Base-by-base conservation (phyloP, 2,329 filamentous ascomycete genomes). In the Xylariales sp. region DNA sequence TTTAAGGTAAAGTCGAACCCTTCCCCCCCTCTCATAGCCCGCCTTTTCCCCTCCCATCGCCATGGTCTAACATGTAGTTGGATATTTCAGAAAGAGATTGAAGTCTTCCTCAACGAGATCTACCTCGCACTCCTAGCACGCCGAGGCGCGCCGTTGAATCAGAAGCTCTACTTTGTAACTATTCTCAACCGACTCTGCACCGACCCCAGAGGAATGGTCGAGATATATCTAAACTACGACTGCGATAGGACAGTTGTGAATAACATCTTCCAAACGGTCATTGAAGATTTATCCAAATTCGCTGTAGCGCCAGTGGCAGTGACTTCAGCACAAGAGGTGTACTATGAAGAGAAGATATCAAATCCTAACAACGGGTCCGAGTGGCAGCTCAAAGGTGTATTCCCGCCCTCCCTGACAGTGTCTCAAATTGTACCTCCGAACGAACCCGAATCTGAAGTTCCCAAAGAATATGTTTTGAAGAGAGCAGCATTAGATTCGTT, bases 141-240 rank as follows among this genome's bases (percentile, higher is more conserved):
- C 60, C 81, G 84, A 46, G 90, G 82, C 42, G 89, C 91, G 1
- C 91, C 91, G 4, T 67, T 84, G 8, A 89, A 89, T 43, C 93
- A 98, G 57, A 98, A 97, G 62, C 78, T 93, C 38, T 89, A 91
- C 56, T 93, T 97, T 49, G 78, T 98, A 60, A 82, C 81, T 43
- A 80, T 98, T 18, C 73, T 98, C 37, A 85, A 88, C 51, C 77
- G 91, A 41, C 72, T 98, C 33, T 90, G 85, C 42, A 81, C 79
- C 13, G 93, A 98, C 57, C 88, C 91, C 2, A 78, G 88, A 48
- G 90, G 88, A 0, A 62, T 98, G 33, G 93, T 98, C 13, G 93
- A 98, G 62, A 84, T 90, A 12, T 98, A 98, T 61, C 76, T 98
- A 45, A 98, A 98, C 62, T 98, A 98, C 56, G 93, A 98, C 59